Evolutionary conservation across 2,329 filamentous ascomycete genomes (phyloP).

Genomic region (Cercospora zeae-maydis): DNA sequence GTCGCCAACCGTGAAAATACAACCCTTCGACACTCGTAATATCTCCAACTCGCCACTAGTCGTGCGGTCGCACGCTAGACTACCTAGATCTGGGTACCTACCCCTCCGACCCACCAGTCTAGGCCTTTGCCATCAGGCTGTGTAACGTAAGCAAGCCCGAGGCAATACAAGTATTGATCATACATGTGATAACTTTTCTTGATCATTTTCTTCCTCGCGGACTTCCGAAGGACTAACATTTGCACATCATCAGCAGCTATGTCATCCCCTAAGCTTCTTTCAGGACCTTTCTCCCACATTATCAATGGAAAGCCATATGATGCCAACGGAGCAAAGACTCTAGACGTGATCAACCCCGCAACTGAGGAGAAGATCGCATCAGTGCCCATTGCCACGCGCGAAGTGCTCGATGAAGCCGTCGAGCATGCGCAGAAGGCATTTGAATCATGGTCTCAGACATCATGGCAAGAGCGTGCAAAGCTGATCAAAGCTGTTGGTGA

Average conservation of each 20-base stretch:
- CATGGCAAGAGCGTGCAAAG: slow-evolving; percentile 35
- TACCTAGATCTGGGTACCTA: background rate
- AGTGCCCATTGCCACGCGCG: slow-evolving; percentile 38
- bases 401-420: slow-evolving; percentile 41
- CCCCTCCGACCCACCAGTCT: background rate
- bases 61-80: no score
- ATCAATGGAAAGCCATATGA: slow-evolving; percentile 38
- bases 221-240: background rate
- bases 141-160: background rate
- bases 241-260: background rate
- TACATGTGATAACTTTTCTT: background rate
- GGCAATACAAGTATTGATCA: background rate
- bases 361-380: slow-evolving; percentile 36
- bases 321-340: slow-evolving; percentile 27
- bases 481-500: slow-evolving; percentile 18
- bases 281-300: slow-evolving; percentile 35
- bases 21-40: background rate
- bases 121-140: background rate
- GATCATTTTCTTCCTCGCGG: background rate
- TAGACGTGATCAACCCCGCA: slow-evolving; percentile 36
- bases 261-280: slow-evolving; percentile 20
- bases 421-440: slow-evolving; percentile 37
- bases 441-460: slow-evolving; percentile 34
- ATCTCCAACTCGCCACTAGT: background rate
- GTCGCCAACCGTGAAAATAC: background rate